Conservation (phyloP, 352 stramenopile genomes). For the Phytophthora cactorum region DNA sequence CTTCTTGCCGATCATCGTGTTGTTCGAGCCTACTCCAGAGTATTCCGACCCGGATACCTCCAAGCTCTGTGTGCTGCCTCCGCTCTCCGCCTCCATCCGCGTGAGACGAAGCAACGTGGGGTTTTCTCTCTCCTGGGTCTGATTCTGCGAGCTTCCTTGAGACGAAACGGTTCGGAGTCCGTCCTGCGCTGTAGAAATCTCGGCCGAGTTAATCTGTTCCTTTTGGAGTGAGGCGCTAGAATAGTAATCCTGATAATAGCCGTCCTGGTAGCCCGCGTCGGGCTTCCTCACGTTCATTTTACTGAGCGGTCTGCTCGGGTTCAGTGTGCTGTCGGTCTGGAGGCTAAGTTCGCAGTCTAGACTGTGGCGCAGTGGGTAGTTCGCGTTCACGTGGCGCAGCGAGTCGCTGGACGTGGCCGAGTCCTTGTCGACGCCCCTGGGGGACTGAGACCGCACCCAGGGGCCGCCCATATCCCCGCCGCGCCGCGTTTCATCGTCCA, state of each 20-base stretch:
- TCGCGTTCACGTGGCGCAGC: conserved; percentile 54
- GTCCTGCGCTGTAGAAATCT: conserved; percentile 22
- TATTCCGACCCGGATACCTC: conserved; percentile 46
- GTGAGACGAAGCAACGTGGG: conserved; percentile 28
- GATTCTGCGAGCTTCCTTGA: conserved; percentile 14
- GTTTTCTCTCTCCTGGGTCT: conserved; percentile 24
- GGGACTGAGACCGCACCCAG: conserved; percentile 55
- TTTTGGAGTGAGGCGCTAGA: conserved; percentile 26
- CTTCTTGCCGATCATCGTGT: conserved; percentile 50
- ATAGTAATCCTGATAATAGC: conserved; percentile 15
- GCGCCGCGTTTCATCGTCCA: conserved; percentile 61
- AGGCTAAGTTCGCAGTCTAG: conserved; percentile 44
- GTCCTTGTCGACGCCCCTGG: conserved; percentile 65
- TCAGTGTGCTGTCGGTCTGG: conserved; percentile 12
- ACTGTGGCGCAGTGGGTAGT: conserved; percentile 41
- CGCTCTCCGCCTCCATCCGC: conserved; percentile 30
- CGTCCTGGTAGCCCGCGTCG: conserved; percentile 11
- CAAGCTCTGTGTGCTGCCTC: conserved; percentile 28
- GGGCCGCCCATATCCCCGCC: conserved; percentile 45
- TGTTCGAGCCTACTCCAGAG: conserved; percentile 27
- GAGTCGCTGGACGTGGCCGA: conserved; percentile 70
- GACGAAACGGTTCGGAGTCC: conserved; percentile 7
- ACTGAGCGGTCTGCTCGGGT: conserved; percentile 21
- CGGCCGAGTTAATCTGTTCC: conserved; percentile 22
- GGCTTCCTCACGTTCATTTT: conserved; percentile 43